Evolutionary conservation across 768 basidiomycete species (phyloP).

Genomic region (Agaricus subrufescens): DNA sequence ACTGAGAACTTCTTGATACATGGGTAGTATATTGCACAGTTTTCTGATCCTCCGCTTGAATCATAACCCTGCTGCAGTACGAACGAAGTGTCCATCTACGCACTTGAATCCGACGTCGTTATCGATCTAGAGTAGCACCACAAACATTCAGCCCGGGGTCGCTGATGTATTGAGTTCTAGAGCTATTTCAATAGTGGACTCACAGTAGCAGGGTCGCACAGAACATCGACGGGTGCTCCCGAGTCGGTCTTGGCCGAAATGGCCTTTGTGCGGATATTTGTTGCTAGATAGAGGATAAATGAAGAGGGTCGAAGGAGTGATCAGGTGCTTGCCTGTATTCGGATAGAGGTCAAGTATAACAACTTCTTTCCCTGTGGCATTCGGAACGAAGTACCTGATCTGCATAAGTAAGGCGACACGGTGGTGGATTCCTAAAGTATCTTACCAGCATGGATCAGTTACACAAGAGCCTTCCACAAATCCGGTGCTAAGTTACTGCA

Average conservation of each 20-base stretch:
- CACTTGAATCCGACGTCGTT: constrained; percentile 49
- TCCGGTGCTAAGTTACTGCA: constrained; percentile 24
- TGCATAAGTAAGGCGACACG: background rate
- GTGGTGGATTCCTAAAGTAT: background rate
- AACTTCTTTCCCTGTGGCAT: constrained; percentile 56
- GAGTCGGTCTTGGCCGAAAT: constrained; percentile 44
- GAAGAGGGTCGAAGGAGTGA: background rate
- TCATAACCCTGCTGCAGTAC: constrained; percentile 26
- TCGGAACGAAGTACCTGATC: constrained; percentile 39
- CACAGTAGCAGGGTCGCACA: constrained; percentile 52
- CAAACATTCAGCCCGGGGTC: background rate
- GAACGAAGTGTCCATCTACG: constrained; percentile 40
- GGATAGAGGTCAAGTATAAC: constrained; percentile 55
- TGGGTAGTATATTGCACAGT: too few relatives aligned
- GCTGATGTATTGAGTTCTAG: background rate
- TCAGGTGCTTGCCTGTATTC: constrained; percentile 36
- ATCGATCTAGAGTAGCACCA: constrained; percentile 24
- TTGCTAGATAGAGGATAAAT: constrained; percentile 25
- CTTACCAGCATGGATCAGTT: constrained; percentile 53
- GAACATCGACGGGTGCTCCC: constrained; percentile 36
- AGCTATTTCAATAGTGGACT: constrained; percentile 10
- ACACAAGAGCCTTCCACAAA: constrained; percentile 58
- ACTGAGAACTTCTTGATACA: too few relatives aligned
- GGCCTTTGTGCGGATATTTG: constrained; percentile 44
- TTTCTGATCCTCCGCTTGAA: background rate